These are phyloP conservation scores for Aegilops speltoides DNA, from an alignment of 176 grass and related monocot species.

Conservation along the genomic window DNA sequence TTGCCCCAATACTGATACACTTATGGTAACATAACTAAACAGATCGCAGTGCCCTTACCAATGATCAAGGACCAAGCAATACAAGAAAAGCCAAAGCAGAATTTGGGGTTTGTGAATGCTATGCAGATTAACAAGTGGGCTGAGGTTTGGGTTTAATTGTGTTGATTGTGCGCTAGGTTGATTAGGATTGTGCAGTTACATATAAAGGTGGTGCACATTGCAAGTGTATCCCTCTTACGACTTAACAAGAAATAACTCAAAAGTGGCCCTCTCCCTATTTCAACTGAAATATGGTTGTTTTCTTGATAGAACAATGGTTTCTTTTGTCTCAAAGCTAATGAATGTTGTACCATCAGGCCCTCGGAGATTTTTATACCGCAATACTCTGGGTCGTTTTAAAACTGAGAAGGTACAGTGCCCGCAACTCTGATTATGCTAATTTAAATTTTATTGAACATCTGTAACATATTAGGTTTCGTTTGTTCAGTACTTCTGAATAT, in stretches of 20 bases:
- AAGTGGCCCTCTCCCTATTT: not conserved
- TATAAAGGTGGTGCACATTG: not conserved
- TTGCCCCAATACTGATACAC: not conserved
- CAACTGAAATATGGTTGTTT: not conserved
- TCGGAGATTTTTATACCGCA: conserved; percentile 78
- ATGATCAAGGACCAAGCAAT: conserved; percentile 5
- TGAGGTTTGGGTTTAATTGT: not conserved
- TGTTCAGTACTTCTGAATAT: not conserved
- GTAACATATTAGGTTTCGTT: not conserved
- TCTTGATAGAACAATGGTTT: not conserved
- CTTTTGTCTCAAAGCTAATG: conserved; percentile 22
- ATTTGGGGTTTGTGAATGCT: not conserved
- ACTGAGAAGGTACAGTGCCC: conserved; percentile 74
- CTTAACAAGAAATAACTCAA: not conserved
- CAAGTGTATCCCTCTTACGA: not conserved
- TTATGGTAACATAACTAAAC: not conserved
- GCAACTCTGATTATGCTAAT: conserved; percentile 9
- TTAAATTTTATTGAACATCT: conserved; percentile 1
- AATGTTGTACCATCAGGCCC: conserved; percentile 56
- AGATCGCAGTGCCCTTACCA: not conserved
- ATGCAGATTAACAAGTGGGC: not conserved
- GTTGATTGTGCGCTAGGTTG: not conserved
- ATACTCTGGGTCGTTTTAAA: conserved; percentile 84
- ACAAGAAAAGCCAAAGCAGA: not conserved
- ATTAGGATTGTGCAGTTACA: not conserved